Conservation (phyloP, 1,284 basidiomycete genomes). For the Ceratobasidium sp. region DNA sequence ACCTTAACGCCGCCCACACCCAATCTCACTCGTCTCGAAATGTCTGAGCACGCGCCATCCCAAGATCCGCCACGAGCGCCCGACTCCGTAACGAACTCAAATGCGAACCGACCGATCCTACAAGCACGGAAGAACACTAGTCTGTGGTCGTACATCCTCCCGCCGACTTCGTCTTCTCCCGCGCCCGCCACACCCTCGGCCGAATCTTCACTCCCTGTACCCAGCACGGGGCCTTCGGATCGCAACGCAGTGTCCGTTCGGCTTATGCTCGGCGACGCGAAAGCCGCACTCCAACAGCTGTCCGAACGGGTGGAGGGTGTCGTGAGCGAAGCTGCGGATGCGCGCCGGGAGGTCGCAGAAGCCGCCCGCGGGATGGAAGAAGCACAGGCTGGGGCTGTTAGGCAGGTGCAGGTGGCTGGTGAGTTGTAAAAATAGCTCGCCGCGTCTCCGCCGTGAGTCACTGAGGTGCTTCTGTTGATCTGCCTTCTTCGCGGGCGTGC, state of each 20-base stretch:
- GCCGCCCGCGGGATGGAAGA: slow-evolving; percentile 13
- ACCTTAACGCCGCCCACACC: too few species aligned
- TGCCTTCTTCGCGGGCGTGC: background rate
- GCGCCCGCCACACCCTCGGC: background rate
- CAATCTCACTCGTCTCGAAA: too few species aligned
- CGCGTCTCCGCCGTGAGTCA: too few species aligned
- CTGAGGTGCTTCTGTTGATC: background rate
- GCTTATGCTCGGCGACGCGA: slow-evolving; percentile 30
- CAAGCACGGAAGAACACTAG: slow-evolving; percentile 1
- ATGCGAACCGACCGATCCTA: too few species aligned
- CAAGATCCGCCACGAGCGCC: too few species aligned
- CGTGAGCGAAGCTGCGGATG: slow-evolving; percentile 10
- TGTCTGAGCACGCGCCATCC: too few species aligned
- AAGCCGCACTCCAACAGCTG: slow-evolving; percentile 32
- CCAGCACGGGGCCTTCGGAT: slow-evolving; percentile 16
- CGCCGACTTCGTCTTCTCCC: background rate
- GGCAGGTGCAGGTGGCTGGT: background rate
- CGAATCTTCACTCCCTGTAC: background rate
- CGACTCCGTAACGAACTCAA: too few species aligned
- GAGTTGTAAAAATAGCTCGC: background rate
- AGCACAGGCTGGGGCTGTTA: slow-evolving; percentile 1
- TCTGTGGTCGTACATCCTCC: slow-evolving; percentile 29
- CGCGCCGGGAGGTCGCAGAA: slow-evolving; percentile 21
- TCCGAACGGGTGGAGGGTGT: slow-evolving; percentile 35
- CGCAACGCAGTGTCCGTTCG: slow-evolving; percentile 27